Conservation (phyloP, 495 filamentous ascomycete genomes). For the Sphaerosporella brunnea region DNA sequence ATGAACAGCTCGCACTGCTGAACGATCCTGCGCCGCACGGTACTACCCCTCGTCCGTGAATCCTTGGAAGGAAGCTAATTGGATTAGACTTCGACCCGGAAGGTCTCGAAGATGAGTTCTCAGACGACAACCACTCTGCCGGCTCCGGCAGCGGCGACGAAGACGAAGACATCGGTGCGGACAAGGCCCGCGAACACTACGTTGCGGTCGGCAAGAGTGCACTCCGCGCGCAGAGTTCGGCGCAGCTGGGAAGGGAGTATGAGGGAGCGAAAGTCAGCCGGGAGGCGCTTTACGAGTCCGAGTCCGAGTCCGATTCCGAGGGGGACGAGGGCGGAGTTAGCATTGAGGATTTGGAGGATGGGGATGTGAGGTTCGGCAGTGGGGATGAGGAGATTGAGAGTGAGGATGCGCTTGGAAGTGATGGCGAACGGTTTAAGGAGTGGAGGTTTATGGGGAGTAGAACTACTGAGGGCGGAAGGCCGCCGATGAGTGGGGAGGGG, state of each 20-base stretch:
- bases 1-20: slow-evolving; percentile 48
- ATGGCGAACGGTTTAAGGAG: slow-evolving; percentile 39
- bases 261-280: slow-evolving; percentile 62
- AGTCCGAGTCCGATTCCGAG: slow-evolving; percentile 26
- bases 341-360: slow-evolving; percentile 29
- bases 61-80: background rate
- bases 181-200: slow-evolving; percentile 61
- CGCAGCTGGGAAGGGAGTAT: slow-evolving; percentile 37
- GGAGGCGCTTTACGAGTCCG: slow-evolving; percentile 39
- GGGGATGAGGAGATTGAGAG: slow-evolving; percentile 40
- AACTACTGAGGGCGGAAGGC: slow-evolving; percentile 26
- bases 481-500: slow-evolving; percentile 22
- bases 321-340: slow-evolving; percentile 13
- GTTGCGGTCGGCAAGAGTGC: slow-evolving; percentile 40
- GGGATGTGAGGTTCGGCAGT: slow-evolving; percentile 29
- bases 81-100: slow-evolving; percentile 74
- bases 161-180: slow-evolving; percentile 33
- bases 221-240: background rate
- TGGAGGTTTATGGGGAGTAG: slow-evolving; percentile 39
- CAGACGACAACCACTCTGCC: slow-evolving; percentile 35
- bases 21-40: slow-evolving; percentile 46
- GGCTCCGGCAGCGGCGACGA: slow-evolving; percentile 15
- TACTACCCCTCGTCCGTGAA: slow-evolving; percentile 22
- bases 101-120: slow-evolving; percentile 36
- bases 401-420: slow-evolving; percentile 44